Base-by-base conservation (phyloP, 441 rosid genomes). In the Gossypium aridum region DNA sequence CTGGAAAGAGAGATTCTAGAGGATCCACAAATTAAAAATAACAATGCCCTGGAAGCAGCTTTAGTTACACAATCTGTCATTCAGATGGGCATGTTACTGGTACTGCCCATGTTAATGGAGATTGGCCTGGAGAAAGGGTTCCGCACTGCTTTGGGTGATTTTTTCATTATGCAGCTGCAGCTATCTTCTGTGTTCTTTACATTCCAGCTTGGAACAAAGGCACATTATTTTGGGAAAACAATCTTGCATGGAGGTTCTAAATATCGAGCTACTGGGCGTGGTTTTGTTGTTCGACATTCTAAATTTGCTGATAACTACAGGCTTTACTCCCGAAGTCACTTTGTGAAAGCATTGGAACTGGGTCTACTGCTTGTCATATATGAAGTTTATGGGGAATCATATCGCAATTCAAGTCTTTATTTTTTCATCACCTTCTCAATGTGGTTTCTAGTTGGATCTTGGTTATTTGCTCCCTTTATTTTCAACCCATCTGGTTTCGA, bases 401-500 rank as follows among this genome's bases (percentile, higher is more conserved):
- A 90, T 45, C 85, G 87, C 66, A 86, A 88, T n/a, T 85, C 87
- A 2, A 87, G 88, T 66, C 87, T 89, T 23, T 90, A 90, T 81
- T 68, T 90, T 70, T 82, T 95, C 78, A 88, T 92, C 39, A 91
- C 99, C 0, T 79, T 83, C 53, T 91, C 94, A 7, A 91, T 91
- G 80, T 95, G 99, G 99, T 88, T 92, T 69, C 87, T 92, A 90
- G 96, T 95, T 63, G 96, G 83, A 53, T 88, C 97, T 26, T 95
- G 98, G 98, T 88, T 93, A 64, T 95, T 92, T 69, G 96, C 98
- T 75, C 99, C 99, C 2, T 95, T 95, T 82, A 81, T 95, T 56
- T 95, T 95, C 85, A 95, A 95, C 70, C 99, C 99, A 9, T 93
- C 99, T 23, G 99, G 98, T 8, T 90, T 92, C n/a, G 97, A 92